A percentile compares a stretch with the other conserved stretches of the same genome.
Conservation (phyloP, 2,329 filamentous ascomycete species). For the Rhexocercosporidium sp. region DNA sequence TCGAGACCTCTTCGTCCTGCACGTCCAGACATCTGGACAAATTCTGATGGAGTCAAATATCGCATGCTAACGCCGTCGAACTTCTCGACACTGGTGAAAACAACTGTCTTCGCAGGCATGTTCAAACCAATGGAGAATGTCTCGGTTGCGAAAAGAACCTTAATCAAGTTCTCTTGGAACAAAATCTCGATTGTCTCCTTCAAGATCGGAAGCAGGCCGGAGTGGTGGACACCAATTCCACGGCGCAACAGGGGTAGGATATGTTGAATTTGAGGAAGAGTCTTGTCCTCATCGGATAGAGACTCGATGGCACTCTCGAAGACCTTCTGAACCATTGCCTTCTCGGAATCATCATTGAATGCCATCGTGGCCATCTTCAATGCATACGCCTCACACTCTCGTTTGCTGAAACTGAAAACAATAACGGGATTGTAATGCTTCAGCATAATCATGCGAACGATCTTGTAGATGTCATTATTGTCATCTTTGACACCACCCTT, state of each 20-base stretch:
- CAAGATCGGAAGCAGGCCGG: constrained; percentile 89
- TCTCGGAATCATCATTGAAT: constrained; percentile 97
- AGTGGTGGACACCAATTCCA: constrained; percentile 97
- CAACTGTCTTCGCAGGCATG: constrained; percentile 98
- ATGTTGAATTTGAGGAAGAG: constrained; percentile 87
- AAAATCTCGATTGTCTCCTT: constrained; percentile 99
- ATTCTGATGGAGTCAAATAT: constrained; percentile 92
- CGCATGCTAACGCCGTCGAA: constrained; percentile 84
- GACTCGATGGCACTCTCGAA: constrained; percentile 93
- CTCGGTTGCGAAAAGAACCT: constrained; percentile 96
- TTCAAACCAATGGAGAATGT: constrained; percentile 98
- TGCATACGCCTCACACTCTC: constrained; percentile 91
- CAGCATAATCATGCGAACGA: constrained; percentile 98
- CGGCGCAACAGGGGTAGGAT: constrained; percentile 86
- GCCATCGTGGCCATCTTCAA: constrained; percentile 84
- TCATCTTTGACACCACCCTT: constrained; percentile 79
- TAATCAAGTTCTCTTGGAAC: constrained; percentile 97
- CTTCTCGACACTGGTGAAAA: constrained; percentile 97
- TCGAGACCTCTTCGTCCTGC: constrained; percentile 96
- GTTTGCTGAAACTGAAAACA: constrained; percentile 99
- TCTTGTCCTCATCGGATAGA: constrained; percentile 88
- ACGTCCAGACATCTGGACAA: constrained; percentile 98
- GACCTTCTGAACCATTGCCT: constrained; percentile 90
- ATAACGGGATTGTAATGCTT: constrained; percentile 98
- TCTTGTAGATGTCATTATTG: constrained; percentile 89